Conservation (phyloP, 2,329 filamentous ascomycete species). For the Sporothrix variecibatus region DNA sequence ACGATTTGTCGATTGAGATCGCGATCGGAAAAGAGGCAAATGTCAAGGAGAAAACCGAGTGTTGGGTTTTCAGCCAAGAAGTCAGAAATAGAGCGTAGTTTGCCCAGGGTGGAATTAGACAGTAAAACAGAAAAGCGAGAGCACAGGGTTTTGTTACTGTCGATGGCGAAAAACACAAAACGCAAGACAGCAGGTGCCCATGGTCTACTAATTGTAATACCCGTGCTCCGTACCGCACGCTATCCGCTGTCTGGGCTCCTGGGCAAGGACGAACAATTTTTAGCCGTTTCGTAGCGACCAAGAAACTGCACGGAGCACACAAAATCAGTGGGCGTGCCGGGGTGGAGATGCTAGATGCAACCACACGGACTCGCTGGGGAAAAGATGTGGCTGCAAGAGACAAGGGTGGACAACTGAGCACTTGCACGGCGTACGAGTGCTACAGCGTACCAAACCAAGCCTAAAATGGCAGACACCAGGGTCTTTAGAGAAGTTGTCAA, state of each 20-base stretch:
- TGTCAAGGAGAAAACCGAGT: not conserved
- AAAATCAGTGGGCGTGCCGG: not conserved
- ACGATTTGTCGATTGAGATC: not conserved
- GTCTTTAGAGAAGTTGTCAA: no score
- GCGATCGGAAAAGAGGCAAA: not conserved
- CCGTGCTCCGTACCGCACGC: constrained; percentile 11
- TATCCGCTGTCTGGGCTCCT: constrained; percentile 2
- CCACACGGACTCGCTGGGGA: constrained; percentile 24
- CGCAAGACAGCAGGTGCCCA: not conserved
- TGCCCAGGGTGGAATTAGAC: not conserved
- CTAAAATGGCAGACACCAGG: not conserved
- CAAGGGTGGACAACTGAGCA: not conserved
- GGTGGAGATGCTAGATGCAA: constrained; percentile 24
- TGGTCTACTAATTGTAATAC: constrained; percentile 6
- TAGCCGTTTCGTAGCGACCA: not conserved
- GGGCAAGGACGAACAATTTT: not conserved
- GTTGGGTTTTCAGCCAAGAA: not conserved
- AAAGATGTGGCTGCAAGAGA: not conserved
- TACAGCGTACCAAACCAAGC: not conserved
- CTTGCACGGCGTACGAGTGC: not conserved
- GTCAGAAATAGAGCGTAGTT: not conserved
- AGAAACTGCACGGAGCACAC: not conserved
- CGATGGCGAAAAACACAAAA: constrained; percentile 1
- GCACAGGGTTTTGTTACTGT: not conserved
- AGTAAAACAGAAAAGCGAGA: not conserved